Conservation (phyloP, 192 early-diverging fungal genomes). For the Backusella sp. region DNA sequence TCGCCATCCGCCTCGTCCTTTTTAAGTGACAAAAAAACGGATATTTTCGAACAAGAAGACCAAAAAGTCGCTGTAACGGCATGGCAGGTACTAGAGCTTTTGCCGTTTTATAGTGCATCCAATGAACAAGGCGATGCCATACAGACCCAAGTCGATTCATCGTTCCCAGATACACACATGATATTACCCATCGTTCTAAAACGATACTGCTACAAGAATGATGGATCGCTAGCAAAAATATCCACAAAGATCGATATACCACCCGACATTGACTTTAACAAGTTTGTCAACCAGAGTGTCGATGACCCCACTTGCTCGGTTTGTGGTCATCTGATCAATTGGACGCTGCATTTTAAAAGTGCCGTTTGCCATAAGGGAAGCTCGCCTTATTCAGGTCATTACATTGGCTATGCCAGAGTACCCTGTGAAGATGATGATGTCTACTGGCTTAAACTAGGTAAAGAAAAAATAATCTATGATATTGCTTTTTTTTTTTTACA, state of each 20-base stretch:
- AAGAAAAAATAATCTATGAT: not conserved
- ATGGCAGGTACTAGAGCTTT: slow-evolving; percentile 67
- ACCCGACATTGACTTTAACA: slow-evolving; percentile 42
- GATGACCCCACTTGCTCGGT: slow-evolving; percentile 26
- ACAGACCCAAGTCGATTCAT: slow-evolving; percentile 35
- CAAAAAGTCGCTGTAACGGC: slow-evolving; percentile 57
- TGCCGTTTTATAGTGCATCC: slow-evolving; percentile 68
- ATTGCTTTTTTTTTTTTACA: not conserved
- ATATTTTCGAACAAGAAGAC: slow-evolving; percentile 10
- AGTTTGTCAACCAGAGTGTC: slow-evolving; percentile 48
- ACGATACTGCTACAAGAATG: slow-evolving; percentile 55
- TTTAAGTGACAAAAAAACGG: not conserved
- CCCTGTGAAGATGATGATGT: slow-evolving; percentile 28
- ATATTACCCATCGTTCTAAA: slow-evolving; percentile 71
- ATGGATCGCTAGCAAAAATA: slow-evolving; percentile 37
- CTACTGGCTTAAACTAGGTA: slow-evolving; percentile 39
- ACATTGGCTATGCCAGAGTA: slow-evolving; percentile 31
- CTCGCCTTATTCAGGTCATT: slow-evolving; percentile 32
- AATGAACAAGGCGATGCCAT: slow-evolving; percentile 61
- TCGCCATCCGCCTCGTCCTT: too few relatives aligned
- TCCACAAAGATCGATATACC: slow-evolving; percentile 54
- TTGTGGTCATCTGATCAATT: slow-evolving; percentile 18
- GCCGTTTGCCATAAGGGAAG: slow-evolving; percentile 29
- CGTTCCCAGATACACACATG: slow-evolving; percentile 56
- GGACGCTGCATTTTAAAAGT: slow-evolving; percentile 23